Evolutionary conservation across 225 moss, liverwort and hornwort genomes (phyloP), one percentile per base, ranked within the genome.

Genomic region (Ulota crispa): DNA sequence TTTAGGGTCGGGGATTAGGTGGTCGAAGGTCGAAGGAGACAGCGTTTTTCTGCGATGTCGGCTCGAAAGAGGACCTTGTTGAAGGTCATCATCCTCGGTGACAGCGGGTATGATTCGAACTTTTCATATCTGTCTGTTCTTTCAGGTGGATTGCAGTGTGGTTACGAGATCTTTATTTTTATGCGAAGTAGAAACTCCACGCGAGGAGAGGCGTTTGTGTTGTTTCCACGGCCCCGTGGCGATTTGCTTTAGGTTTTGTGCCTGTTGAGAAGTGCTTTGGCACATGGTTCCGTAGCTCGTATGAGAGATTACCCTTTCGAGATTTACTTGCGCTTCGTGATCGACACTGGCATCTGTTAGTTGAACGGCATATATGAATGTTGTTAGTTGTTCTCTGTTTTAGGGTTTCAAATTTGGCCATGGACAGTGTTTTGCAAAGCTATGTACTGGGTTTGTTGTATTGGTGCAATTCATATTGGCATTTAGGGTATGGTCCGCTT

Each of bases 61-160:
- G 89, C 95, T 83, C 95, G 95, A 73, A 97, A 95, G 83, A 86
- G 95, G 82, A 97, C 95, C 37, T 88, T 95, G 89, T 88, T 97
- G 53, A 97, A 97, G 90, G 95, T 95, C 54, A 95, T 97, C 88
- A 97, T 95, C 90, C 96, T 95, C 73, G 95, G 95, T 84, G 96
- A 96, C 83, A 96, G 95, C 92, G 93, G 95, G 95, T 97, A 90
- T 47, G 80, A 4, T 66, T 7, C 21, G 34, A 3, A 2, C 9
- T 34, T 13, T 36, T 26, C 16, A 28, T 11, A 11, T 31, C 13
- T 32, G 32, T 26, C 32, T 54, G 32, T 52, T 12, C n/a, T 34
- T 15, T 4, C 20, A 23, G 55, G 64, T 80, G 9, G 73, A 39
- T 80, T 69, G 52, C 26, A 2, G 50, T 63, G 27, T 53, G 73